Percentiles rank a stretch among this genome's conserved stretches.
phyloP scores from a whole-genome alignment of 805 yeast species.

The Saccharomycopsis microspora region DNA sequence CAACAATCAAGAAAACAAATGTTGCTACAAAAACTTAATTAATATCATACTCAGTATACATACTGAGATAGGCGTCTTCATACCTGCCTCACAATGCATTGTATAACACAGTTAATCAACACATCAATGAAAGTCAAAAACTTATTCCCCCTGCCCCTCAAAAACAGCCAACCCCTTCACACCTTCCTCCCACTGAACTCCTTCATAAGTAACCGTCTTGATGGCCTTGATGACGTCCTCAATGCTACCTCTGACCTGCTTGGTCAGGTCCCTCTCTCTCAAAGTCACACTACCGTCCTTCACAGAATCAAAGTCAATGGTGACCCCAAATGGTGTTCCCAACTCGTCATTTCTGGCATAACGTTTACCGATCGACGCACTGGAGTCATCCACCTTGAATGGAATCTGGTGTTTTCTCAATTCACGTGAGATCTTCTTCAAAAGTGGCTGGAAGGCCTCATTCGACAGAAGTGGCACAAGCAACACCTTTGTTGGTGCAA shows the following conservation, averaged over 20 bases:
- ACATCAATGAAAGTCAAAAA: too few relatives aligned
- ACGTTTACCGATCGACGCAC: constrained; percentile 96
- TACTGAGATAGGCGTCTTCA: too few relatives aligned
- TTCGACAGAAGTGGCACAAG: constrained; percentile 89
- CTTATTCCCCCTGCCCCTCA: constrained; percentile 48
- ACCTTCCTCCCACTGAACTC: constrained; percentile 77
- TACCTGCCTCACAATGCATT: too few relatives aligned
- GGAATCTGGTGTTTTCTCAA: constrained; percentile 79
- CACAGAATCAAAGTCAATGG: constrained; percentile 89
- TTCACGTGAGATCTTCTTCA: constrained; percentile 53
- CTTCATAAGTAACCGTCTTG: constrained; percentile 61
- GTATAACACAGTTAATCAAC: too few relatives aligned
- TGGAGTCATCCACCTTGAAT: constrained; percentile 92
- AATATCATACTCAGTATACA: too few relatives aligned
- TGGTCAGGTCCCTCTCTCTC: constrained; percentile 95
- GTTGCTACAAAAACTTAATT: too few relatives aligned
- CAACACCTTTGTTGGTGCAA: constrained; percentile 96
- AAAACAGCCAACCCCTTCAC: constrained; percentile 62
- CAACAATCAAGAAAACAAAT: too few relatives aligned
- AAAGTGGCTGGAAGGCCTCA: constrained; percentile 65
- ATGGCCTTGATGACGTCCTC: constrained; percentile 64
- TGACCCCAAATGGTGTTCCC: constrained; percentile 98
- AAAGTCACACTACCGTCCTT: constrained; percentile 82
- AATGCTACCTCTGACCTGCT: constrained; percentile 88
- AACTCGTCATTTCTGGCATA: constrained; percentile 97